Conservation (phyloP, 106 monocot species). For the Acanthochlamys bracteata region DNA sequence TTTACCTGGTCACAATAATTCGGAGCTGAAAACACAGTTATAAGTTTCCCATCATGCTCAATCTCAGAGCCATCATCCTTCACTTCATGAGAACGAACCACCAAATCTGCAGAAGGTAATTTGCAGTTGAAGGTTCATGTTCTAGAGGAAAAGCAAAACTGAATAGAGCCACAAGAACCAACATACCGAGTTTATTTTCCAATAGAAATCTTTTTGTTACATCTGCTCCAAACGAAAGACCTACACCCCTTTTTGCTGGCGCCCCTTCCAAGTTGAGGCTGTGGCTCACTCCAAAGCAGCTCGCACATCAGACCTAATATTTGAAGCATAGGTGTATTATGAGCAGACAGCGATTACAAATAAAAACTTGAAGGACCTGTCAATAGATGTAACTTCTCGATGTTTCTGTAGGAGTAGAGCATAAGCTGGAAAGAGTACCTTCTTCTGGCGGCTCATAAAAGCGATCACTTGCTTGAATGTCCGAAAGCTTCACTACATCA, state of each 20-base stretch:
- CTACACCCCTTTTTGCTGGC: slow-evolving; percentile 97
- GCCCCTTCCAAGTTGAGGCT: slow-evolving; percentile 89
- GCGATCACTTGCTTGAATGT: slow-evolving; percentile 83
- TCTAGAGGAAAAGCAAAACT: slow-evolving; percentile 1
- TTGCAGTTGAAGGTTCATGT: not conserved
- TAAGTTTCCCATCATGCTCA: slow-evolving; percentile 91
- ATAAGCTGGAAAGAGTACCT: slow-evolving; percentile 32
- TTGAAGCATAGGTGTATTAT: no score
- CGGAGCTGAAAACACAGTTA: slow-evolving; percentile 98
- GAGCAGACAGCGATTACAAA: not conserved
- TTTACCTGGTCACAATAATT: slow-evolving; percentile 95
- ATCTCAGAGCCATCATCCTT: slow-evolving; percentile 99
- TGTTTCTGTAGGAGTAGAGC: no score
- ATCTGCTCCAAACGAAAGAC: slow-evolving; percentile 95
- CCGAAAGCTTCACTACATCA: slow-evolving; percentile 94
- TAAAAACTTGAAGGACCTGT: not conserved
- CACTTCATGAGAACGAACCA: slow-evolving; percentile 96
- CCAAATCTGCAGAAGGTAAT: slow-evolving; percentile 44
- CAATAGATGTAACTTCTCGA: no score
- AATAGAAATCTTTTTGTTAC: slow-evolving; percentile 80
- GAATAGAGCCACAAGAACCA: not conserved
- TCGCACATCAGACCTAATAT: slow-evolving; percentile 89
- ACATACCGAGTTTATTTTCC: slow-evolving; percentile 84
- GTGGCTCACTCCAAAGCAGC: slow-evolving; percentile 98
- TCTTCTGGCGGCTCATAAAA: slow-evolving; percentile 98